Base-by-base conservation (phyloP, 2,329 filamentous ascomycete species). In the Plenodomus tracheiphilus region DNA sequence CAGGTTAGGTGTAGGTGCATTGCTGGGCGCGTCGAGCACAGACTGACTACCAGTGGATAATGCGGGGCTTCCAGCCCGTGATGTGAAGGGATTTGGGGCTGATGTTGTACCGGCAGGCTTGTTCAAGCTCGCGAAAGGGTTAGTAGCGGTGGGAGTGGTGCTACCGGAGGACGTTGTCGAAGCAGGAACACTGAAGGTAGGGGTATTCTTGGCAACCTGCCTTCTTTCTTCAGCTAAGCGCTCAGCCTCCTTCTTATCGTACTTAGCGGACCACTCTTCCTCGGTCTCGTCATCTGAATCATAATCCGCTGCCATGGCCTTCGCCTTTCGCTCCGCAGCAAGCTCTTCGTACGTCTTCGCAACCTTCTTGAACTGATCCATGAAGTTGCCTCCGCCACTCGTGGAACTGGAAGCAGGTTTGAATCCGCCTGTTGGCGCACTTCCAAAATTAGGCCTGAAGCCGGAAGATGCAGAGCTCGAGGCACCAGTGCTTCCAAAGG, bases 211-310 rank as follows among this genome's bases (percentile, higher is more conserved):
- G 9, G 61, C 55, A 18, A 56, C 43, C 41, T 61, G 55, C 47
- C 64, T 54, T 35, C 62, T 64, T 46, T 68, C 58, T 32, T 64
- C 56, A 2, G 58, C 65, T 35, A 62, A 50, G 22, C 68, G 66
- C 28, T 64, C 59, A 9, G 59, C 65, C 49, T 70, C 65, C 25
- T 64, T 42, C 20, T 59, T 51, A 39, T 72, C 67, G 28, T 63
- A 71, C 16, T 62, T 61, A 8, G 61, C 60, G 32, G 62, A 64
- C 64, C 66, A 72, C 39, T 69, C 54, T 44, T 64, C 67, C 40
- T 70, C 55, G 11, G 59, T 65, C 46, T 72, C 69, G 4, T 71
- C 66, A 25, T 73, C 69, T 2, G 64, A 68, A 43, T 73, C 69
- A n/a, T 58, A 71, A 22, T 72, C 69, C 22, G 59, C 69, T 11